phyloP scores from a whole-genome alignment of 805 yeast species.

The Candida lessepsii region DNA sequence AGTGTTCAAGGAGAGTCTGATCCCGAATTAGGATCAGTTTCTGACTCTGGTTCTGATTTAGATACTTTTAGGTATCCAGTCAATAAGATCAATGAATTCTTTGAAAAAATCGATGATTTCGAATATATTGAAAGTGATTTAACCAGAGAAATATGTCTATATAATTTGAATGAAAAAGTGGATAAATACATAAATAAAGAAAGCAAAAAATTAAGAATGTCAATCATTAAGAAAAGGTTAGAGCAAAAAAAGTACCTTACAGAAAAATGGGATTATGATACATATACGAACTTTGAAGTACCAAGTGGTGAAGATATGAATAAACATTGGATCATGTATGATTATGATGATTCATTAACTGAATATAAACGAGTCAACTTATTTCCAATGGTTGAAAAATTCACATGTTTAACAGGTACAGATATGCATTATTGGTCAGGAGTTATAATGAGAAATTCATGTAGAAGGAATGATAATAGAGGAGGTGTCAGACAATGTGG shows the following conservation, averaged over 20 bases:
- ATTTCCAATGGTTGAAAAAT: constrained; percentile 90
- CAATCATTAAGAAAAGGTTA: constrained; percentile 33
- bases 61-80: constrained; percentile 13
- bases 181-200: constrained; percentile 32
- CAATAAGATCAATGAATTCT: constrained; percentile 25
- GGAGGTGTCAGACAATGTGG: constrained; percentile 97
- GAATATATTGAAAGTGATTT: constrained; percentile 33
- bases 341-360: constrained; percentile 41
- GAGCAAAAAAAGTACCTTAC: constrained; percentile 31
- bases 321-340: constrained; percentile 19
- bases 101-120: constrained; percentile 33
- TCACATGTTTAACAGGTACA: constrained; percentile 67
- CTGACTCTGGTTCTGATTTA: constrained; percentile 17
- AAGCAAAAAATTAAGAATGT: constrained; percentile 27
- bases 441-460: constrained; percentile 94
- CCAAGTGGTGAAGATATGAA: constrained; percentile 21
- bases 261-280: constrained; percentile 41
- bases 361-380: constrained; percentile 59
- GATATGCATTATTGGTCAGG: constrained; percentile 97
- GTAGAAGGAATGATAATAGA: constrained; percentile 80
- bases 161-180: constrained; percentile 32
- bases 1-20: constrained; percentile 25
- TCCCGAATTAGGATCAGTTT: constrained; percentile 18
- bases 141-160: constrained; percentile 30
- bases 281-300: constrained; percentile 39